phyloP scores from a whole-genome alignment of 345 rosid species.

The Syzygium aromaticum region DNA sequence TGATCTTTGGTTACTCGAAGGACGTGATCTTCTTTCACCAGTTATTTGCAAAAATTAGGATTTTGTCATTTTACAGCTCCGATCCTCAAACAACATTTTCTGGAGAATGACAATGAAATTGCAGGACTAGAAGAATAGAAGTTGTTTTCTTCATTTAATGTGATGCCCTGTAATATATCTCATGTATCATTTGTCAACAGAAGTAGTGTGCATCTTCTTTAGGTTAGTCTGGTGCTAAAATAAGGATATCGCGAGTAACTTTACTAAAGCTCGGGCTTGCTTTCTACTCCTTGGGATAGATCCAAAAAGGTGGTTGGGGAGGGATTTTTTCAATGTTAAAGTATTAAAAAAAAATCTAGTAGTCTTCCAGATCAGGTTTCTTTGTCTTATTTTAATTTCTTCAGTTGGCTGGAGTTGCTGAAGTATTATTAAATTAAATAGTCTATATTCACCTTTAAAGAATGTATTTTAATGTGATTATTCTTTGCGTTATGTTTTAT shows the following conservation, averaged over 20 bases:
- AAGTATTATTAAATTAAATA: background rate
- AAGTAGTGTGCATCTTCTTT: background rate
- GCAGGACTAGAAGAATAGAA: background rate
- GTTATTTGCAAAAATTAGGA: background rate
- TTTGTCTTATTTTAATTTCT: background rate
- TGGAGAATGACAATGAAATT: background rate
- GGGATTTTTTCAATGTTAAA: background rate
- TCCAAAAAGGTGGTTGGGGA: background rate
- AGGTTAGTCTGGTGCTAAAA: background rate
- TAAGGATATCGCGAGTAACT: background rate
- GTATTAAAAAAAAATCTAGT: background rate
- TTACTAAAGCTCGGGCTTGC: background rate
- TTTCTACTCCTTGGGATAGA: background rate
- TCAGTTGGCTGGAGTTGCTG: background rate
- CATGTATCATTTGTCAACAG: background rate
- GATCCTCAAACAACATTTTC: background rate
- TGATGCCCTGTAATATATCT: background rate
- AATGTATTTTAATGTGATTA: background rate
- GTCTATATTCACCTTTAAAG: background rate
- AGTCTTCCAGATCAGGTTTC: background rate
- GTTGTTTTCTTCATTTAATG: background rate
- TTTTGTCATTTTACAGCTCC: background rate
- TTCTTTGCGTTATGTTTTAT: conserved; percentile 1
- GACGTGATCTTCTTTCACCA: background rate
- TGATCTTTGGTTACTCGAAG: background rate